phyloP scores from a whole-genome alignment of 306 rosid species.

The Quercus wislizeni region DNA sequence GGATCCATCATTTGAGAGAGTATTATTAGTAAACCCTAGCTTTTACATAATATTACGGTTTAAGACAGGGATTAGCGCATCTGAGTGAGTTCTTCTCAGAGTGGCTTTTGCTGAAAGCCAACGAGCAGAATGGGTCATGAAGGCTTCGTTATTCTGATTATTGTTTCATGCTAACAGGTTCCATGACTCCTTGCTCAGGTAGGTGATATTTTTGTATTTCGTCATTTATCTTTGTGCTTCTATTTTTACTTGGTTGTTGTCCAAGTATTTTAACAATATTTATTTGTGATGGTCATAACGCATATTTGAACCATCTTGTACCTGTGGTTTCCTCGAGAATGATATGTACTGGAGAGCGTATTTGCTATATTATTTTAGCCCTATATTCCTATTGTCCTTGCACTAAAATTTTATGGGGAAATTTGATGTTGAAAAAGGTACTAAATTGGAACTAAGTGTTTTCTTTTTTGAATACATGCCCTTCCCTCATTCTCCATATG shows the following conservation, averaged over 20 bases:
- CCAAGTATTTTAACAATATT: slow-evolving; percentile 16
- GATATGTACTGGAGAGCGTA: slow-evolving; percentile 16
- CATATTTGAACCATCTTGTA: slow-evolving; percentile 26
- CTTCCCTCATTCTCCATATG: too few species aligned
- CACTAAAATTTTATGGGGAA: background rate
- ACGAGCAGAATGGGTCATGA: slow-evolving; percentile 8
- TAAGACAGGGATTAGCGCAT: slow-evolving; percentile 20
- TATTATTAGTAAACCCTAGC: slow-evolving; percentile 9
- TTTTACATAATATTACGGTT: background rate
- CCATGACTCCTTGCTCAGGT: slow-evolving; percentile 17
- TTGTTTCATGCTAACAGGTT: slow-evolving; percentile 26
- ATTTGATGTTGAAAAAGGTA: background rate
- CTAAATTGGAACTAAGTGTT: background rate
- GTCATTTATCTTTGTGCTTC: background rate
- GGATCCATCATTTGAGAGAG: background rate
- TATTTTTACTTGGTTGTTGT: slow-evolving; percentile 28
- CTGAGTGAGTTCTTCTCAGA: slow-evolving; percentile 21
- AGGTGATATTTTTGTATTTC: slow-evolving; percentile 24
- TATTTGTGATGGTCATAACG: background rate
- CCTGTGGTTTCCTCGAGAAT: slow-evolving; percentile 8
- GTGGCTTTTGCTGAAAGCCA: slow-evolving; percentile 18
- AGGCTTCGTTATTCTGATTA: slow-evolving; percentile 33
- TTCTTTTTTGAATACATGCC: too few species aligned
- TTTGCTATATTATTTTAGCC: background rate
- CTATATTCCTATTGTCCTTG: background rate